Evolutionary conservation across 2,329 filamentous ascomycete species (phyloP), one percentile per base, ranked within the genome.

Genomic region (Dryadomyces quercivorus): DNA sequence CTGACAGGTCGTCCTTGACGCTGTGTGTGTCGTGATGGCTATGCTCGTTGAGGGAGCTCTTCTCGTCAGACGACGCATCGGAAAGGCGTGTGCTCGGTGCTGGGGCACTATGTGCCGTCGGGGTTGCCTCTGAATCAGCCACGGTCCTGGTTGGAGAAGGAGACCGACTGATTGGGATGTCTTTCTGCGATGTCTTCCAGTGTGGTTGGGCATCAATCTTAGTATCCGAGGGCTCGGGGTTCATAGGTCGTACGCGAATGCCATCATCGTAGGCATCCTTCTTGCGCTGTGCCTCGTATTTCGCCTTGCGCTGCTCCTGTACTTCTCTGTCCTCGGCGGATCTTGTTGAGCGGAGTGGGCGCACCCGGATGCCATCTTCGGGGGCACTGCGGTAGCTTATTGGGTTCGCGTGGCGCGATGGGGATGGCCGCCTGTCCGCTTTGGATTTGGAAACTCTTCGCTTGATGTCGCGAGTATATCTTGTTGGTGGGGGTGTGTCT

Each of bases 311-410:
- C 20, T 36, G 22, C 9, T 18, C 26, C 18, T 31, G 18, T 40
- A 9, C 15, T 26, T 42, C 18, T 12, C 36, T n/a, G 20, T 51
- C 16, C 26, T 46, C 13, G 44, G 56, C 55, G 12, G 59, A 56
- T 21, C 49, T 57, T 4, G 56, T 53, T 6, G 56, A 48, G 5
- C 55, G 53, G 7, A 63, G 38, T 1, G 75, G 71, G 10, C 61
- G 70, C 20, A 77, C 69, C 20, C 74, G 68, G 43, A 64, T 62
- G 5, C 60, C 58, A 55, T 70, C 60, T 46, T 66, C 60, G 12
- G 60, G 55, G 21, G 62, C 57, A 53, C 59, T 59, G 48, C 60
- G 61, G 53, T 59, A 62, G 55, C 60, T 58, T 26, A 51, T 59
- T 9, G 55, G 42, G 8, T 42, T 21, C 18, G 55, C 45, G 26